phyloP scores from a whole-genome alignment of 2,329 filamentous ascomycete species.

The Alternaria panax region DNA sequence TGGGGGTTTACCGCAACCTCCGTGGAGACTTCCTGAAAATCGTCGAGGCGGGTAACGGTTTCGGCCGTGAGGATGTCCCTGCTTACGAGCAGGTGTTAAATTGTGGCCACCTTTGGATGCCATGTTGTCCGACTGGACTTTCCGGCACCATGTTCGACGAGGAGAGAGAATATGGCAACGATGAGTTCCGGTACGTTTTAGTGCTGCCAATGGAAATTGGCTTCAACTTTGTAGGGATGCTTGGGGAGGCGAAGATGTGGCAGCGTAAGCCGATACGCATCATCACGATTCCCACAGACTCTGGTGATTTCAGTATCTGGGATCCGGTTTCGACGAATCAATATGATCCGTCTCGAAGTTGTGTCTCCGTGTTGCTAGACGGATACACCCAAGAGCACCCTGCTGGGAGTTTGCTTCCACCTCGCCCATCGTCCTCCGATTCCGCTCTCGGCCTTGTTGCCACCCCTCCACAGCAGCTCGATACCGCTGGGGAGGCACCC shows the following conservation, averaged over 20 bases:
- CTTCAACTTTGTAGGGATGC: background rate
- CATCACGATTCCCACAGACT: background rate
- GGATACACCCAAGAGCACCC: background rate
- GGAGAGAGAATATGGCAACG: background rate
- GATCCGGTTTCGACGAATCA: background rate
- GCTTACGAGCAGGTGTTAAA: background rate
- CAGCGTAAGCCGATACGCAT: background rate
- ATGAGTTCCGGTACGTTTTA: background rate
- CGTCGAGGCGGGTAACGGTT: background rate
- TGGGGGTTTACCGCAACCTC: slow-evolving; percentile 3
- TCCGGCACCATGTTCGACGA: background rate
- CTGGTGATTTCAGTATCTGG: no score
- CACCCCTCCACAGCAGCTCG: background rate
- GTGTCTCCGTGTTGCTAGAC: background rate
- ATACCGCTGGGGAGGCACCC: background rate
- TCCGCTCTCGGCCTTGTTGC: background rate
- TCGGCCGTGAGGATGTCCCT: background rate
- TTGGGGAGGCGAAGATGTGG: background rate
- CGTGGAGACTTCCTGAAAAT: background rate
- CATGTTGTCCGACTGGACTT: background rate
- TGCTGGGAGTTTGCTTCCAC: background rate
- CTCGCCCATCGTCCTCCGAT: background rate
- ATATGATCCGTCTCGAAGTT: background rate
- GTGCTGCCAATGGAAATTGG: background rate
- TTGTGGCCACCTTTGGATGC: background rate